These are phyloP conservation scores for Trichosporon sp. DNA, from an alignment of 1,284 basidiomycete species.

Conservation along the genomic window DNA sequence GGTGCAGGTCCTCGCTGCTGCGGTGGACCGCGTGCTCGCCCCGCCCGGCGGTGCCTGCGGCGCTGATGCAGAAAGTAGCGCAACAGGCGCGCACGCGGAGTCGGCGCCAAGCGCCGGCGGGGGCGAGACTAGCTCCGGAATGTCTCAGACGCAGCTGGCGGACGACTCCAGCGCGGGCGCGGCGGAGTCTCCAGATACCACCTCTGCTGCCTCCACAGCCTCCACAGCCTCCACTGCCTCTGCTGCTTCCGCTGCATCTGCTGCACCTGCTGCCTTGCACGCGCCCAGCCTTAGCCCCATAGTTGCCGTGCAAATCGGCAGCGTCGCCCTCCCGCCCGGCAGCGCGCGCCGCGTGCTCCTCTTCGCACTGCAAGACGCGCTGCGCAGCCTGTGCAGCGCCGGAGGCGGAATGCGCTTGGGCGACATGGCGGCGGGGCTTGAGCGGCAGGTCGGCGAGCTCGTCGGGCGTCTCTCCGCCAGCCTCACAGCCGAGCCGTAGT, in stretches of 20 bases:
- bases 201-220: too few relatives aligned
- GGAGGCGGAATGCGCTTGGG: background rate
- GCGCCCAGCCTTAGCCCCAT: background rate
- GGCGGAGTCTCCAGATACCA: too few relatives aligned
- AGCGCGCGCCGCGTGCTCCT: background rate
- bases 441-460: background rate
- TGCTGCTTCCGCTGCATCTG: too few relatives aligned
- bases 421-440: background rate
- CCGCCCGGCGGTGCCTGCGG: background rate
- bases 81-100: too few relatives aligned
- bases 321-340: background rate
- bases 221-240: too few relatives aligned
- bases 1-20: background rate
- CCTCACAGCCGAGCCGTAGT: background rate
- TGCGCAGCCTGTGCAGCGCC: background rate
- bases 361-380: background rate
- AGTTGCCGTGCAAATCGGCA: background rate
- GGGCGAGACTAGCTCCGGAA: background rate
- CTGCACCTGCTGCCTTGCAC: too few relatives aligned
- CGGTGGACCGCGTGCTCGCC: background rate
- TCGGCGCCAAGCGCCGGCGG: background rate
- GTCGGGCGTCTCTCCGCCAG: background rate
- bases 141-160: too few relatives aligned
- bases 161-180: too few relatives aligned
- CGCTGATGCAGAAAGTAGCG: too few relatives aligned